Conservation (phyloP, 2,329 filamentous ascomycete genomes). For the Penicillium thymicola region DNA sequence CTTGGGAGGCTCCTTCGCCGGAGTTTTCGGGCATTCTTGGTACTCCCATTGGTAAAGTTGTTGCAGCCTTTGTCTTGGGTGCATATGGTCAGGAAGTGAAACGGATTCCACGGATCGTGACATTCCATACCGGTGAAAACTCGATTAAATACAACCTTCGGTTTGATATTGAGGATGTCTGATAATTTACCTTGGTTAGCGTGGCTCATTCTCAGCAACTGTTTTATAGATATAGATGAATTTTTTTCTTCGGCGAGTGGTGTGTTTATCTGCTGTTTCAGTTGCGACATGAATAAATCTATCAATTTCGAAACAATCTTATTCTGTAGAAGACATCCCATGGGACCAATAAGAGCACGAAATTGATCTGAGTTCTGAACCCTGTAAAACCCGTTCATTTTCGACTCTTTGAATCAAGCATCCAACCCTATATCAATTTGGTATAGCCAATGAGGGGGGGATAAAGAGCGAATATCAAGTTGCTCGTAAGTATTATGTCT, state of each 20-base stretch:
- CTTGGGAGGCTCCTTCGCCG: slow-evolving; percentile 3
- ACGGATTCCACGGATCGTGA: slow-evolving; percentile 5
- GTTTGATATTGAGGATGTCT: slow-evolving; percentile 2
- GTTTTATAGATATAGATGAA: too few relatives aligned
- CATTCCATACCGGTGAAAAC: neutral
- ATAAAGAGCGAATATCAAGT: neutral
- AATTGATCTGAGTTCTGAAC: neutral
- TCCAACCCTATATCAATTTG: neutral
- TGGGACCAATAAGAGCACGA: neutral
- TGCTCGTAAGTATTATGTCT: neutral
- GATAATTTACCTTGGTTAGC: neutral
- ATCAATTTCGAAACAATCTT: too few relatives aligned
- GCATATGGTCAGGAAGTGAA: slow-evolving; percentile 6
- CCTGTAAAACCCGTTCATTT: neutral
- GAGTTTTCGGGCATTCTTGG: slow-evolving; percentile 9
- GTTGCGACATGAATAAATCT: neutral
- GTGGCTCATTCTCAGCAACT: neutral
- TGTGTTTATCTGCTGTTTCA: too few relatives aligned
- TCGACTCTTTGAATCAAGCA: neutral
- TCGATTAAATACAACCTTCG: neutral
- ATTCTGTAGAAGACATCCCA: neutral
- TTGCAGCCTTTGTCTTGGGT: slow-evolving; percentile 1
- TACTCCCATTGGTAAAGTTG: slow-evolving; percentile 8
- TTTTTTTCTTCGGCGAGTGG: neutral
- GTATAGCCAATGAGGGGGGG: neutral